Evolutionary conservation across 345 rosid genomes (phyloP), one percentile per base, ranked within the genome.

Genomic region (Hibiscus trionum): DNA sequence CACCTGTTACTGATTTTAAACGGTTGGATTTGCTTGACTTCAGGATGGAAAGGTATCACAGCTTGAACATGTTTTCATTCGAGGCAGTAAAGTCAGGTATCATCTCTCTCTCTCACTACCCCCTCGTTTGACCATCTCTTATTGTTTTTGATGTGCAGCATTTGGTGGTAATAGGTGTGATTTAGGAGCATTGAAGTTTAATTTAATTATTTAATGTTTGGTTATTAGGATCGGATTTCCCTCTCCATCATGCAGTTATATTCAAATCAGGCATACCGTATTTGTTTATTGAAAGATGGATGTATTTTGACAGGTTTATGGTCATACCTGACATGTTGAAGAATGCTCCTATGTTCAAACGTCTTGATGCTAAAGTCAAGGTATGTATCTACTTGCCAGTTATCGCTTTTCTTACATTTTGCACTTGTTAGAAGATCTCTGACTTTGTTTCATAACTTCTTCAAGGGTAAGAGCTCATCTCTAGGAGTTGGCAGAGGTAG

Each of bases 11-110:
- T 53, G 53, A 65, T 62, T 63, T 61, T 63, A 21, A 65, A 31
- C 62, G 61, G 4, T 16, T 66, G 76, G 59, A 11, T 66, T 66
- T 47, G 53, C 53, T 49, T 11, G 70, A 56, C 35, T 44, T 33
- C 84, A 90, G 98, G 98, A 95, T 83, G 97, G 98, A 71, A 92
- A 90, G 82, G 84, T 92, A 53, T 92, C 99, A 29, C 96, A 88
- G 79, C 99, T 95, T 73, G 99, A 95, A 84, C 99, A 95, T 85
- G 88, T 95, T 61, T 95, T 95, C 56, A 92, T 95, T 47, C 86
- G 99, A 49, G 97, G 99, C 56, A 92, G 97, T 81, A 95, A 95
- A 92, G 99, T 95, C 85, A 90, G 99, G 97, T 95, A 79, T 11
- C 7, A 7, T 3, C 12, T 24, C 5, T 3, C 29, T 8, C 44